These are phyloP conservation scores for Thermochaetoides dissita DNA, from an alignment of 2,329 filamentous ascomycete genomes.

Conservation along the genomic window DNA sequence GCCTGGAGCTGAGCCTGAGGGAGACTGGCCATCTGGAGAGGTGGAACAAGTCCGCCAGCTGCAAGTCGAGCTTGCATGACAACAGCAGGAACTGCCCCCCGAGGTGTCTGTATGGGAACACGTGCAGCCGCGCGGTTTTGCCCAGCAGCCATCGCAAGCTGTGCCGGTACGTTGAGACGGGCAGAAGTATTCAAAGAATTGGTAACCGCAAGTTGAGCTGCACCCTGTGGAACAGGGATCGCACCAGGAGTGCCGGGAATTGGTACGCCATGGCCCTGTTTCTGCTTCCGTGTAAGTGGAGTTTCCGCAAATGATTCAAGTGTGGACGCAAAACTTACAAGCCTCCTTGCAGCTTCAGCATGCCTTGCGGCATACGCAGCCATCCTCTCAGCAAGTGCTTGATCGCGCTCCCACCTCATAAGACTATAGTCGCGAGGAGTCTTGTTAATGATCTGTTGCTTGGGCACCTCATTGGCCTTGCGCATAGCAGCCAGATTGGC, in stretches of 20 bases:
- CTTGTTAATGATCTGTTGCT: constrained; percentile 39
- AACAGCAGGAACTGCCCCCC: constrained; percentile 35
- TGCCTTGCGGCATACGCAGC: constrained; percentile 24
- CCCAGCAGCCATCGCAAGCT: constrained; percentile 27
- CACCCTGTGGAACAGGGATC: constrained; percentile 23
- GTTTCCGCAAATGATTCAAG: too few relatives aligned
- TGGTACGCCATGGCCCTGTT: constrained; percentile 28
- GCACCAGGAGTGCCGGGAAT: constrained; percentile 28
- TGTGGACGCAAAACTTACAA: constrained; percentile 2
- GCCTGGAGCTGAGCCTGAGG: constrained; percentile 58
- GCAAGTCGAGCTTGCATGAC: constrained; percentile 32
- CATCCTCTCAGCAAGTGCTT: constrained; percentile 49
- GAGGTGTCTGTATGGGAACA: constrained; percentile 40
- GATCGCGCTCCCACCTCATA: constrained; percentile 74
- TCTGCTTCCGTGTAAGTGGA: constrained; percentile 4
- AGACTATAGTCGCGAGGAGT: constrained; percentile 86
- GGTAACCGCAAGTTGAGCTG: constrained; percentile 17
- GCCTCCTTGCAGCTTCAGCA: constrained; percentile 24
- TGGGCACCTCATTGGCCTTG: constrained; percentile 54
- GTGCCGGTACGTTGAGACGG: constrained; percentile 30
- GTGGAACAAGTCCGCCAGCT: constrained; percentile 35
- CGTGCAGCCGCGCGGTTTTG: constrained; percentile 31
- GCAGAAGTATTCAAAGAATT: constrained; percentile 21
- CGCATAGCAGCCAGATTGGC: constrained; percentile 64
- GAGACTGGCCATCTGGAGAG: constrained; percentile 48